Evolutionary conservation across 2,329 filamentous ascomycete species (phyloP).

Genomic region (Ophiocordyceps camponoti-leonardi): DNA sequence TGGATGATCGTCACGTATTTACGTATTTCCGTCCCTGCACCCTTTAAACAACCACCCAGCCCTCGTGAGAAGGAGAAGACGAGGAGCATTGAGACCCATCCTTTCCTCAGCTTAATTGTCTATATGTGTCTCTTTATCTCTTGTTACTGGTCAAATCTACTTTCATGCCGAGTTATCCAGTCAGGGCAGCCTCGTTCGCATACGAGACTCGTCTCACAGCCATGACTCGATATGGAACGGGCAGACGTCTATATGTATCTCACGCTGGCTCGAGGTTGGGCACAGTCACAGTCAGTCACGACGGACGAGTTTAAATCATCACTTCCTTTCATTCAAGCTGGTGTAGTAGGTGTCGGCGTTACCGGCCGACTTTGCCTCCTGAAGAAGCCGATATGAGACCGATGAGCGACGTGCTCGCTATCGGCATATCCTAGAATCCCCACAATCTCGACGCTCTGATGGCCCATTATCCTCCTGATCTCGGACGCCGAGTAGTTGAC

Average conservation of each 20-base stretch:
- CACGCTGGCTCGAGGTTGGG: no score
- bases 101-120: no score
- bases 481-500: conserved; percentile 87
- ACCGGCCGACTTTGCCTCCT: conserved; percentile 33
- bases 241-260: no score
- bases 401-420: conserved; percentile 79
- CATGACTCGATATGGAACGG: neutral
- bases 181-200: no score
- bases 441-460: conserved; percentile 67
- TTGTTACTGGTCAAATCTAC: no score
- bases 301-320: no score
- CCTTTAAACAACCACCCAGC: neutral
- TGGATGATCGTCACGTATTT: neutral
- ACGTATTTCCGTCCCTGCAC: neutral
- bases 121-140: no score
- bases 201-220: neutral
- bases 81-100: neutral
- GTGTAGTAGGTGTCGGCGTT: conserved; percentile 20
- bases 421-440: conserved; percentile 77
- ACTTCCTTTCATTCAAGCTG: no score
- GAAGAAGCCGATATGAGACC: conserved; percentile 75
- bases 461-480: conserved; percentile 68
- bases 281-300: no score
- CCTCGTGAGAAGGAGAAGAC: neutral
- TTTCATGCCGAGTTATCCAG: no score